Evolutionary conservation across 805 yeast genomes (phyloP).

Genomic region (Kodamaea laetipori): DNA sequence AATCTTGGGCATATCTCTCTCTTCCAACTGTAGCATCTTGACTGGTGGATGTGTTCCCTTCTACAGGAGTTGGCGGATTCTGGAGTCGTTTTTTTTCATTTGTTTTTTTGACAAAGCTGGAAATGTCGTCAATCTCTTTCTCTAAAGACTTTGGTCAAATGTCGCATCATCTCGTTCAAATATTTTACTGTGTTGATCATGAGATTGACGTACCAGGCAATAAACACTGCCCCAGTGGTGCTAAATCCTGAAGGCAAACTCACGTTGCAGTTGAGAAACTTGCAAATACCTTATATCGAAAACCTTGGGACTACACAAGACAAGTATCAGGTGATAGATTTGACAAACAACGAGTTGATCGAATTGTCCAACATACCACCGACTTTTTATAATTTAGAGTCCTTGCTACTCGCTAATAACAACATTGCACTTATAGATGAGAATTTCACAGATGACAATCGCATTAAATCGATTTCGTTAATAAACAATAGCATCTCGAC

Average conservation of each 20-base stretch:
- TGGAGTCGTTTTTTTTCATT: not conserved
- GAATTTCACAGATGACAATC: conserved; percentile 39
- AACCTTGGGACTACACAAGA: conserved; percentile 35
- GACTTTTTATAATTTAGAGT: conserved; percentile 40
- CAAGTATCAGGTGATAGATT: conserved; percentile 58
- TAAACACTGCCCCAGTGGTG: conserved; percentile 33
- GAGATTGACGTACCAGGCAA: conserved; percentile 37
- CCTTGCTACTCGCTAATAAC: conserved; percentile 66
- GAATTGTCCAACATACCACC: conserved; percentile 53
- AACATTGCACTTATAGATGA: conserved; percentile 46
- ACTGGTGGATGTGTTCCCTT: not conserved
- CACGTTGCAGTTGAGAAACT: conserved; percentile 37
- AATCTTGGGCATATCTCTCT: conserved; percentile 71
- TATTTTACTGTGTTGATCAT: conserved; percentile 17
- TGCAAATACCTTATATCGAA: conserved; percentile 37
- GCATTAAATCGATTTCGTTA: conserved; percentile 51
- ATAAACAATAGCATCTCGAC: conserved; percentile 51
- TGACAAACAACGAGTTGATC: conserved; percentile 73
- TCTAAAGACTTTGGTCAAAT: not conserved
- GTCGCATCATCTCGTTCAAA: conserved; percentile 5
- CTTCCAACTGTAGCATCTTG: conserved; percentile 40
- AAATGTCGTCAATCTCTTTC: conserved; percentile 1
- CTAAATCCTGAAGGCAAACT: conserved; percentile 38
- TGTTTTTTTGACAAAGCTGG: conserved; percentile 7
- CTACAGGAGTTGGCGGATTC: not conserved